phyloP scores from a whole-genome alignment of 148 eudicot species.

The Hydrangea macrophylla region DNA sequence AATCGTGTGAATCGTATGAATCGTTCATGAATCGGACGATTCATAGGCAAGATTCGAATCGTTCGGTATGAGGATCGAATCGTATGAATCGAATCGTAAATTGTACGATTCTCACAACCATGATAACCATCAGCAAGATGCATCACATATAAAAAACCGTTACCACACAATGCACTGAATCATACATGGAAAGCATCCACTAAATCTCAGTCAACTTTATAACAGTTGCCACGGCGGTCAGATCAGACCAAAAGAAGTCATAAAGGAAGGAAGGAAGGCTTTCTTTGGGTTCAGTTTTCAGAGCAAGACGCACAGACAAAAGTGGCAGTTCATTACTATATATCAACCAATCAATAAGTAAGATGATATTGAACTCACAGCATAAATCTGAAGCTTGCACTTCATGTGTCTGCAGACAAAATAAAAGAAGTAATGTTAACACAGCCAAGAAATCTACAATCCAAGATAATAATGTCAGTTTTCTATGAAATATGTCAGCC shows the following conservation, averaged over 20 bases:
- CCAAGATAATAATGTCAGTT: background rate
- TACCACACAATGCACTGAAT: background rate
- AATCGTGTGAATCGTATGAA: too few relatives aligned
- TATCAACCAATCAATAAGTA: conserved; percentile 1
- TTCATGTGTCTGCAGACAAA: conserved; percentile 42
- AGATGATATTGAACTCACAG: conserved; percentile 36
- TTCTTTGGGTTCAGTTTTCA: background rate
- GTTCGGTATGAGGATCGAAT: too few relatives aligned
- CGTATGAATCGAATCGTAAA: too few relatives aligned
- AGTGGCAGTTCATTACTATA: background rate
- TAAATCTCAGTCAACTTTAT: background rate
- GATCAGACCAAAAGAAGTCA: background rate
- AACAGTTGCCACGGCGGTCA: background rate
- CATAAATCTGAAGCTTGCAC: conserved; percentile 39
- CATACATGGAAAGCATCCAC: conserved; percentile 1
- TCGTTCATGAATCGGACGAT: too few relatives aligned
- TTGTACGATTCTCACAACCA: too few relatives aligned
- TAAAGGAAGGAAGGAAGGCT: background rate
- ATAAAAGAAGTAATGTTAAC: conserved; percentile 10
- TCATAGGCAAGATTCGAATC: too few relatives aligned
- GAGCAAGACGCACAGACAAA: background rate
- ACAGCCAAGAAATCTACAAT: conserved; percentile 2
- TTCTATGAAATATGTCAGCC: background rate
- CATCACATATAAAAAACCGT: background rate
- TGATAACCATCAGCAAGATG: background rate